Evolutionary conservation across 2,329 filamentous ascomycete species (phyloP), one percentile per base, ranked within the genome.

Genomic region (Fusarium incarnatum): DNA sequence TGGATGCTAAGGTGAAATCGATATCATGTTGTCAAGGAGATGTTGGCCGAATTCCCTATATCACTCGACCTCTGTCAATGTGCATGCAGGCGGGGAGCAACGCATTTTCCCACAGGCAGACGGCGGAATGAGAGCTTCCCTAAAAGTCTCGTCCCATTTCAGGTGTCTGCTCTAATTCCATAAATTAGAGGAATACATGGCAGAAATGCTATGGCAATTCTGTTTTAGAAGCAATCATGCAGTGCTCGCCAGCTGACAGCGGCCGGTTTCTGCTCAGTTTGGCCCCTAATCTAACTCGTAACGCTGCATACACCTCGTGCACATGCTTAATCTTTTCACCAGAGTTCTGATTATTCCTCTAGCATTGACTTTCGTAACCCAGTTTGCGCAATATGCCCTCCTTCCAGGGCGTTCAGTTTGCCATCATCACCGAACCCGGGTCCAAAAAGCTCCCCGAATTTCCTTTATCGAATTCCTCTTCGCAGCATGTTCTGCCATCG

Each of bases 391-490:
- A 44, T 1, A 87, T 87, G 86, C 85, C 85, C 18, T 81, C 75
- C 60, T 81, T 87, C 56, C 81, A 83, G 25, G 85, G 84, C 12
- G 79, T 87, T 54, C 81, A 85, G 28, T 62, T 87, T 25, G 83
- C 81, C 4, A 74, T 88, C 41, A 73, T 81, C 20, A 75, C 80
- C 4, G 78, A 81, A 44, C 73, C 79, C 18, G 76, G 78, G 5
- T 71, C 77, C 12, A 74, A 79, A 46, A 76, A 73, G 22, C 79
- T 89, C 5, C 82, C 83, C 16, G 87, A 89, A 71, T 88, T 86
- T 71, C 84, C 85, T 22, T 85, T 88, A 65, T 86, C 86, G 1
- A 85, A 87, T 52, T 81, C 80, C 52, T 83, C 83, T 0, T 85
- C 83, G 18, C 79, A 83, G 45, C 76, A 73, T 5, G 78, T 83